Base-by-base conservation (phyloP, 257 asterid species). In the Fraxinus cuspidata region DNA sequence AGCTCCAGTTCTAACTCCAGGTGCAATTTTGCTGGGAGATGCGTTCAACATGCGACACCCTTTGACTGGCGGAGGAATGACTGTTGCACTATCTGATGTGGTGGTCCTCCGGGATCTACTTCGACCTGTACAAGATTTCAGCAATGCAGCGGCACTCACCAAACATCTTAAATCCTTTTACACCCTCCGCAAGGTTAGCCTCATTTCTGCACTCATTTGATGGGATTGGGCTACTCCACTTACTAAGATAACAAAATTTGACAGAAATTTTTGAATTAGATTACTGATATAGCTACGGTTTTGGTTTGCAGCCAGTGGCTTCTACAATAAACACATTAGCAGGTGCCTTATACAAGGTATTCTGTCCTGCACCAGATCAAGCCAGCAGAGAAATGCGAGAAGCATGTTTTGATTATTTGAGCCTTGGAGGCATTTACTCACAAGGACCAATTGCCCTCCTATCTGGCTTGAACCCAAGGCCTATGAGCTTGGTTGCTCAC, bases 31-130 rank as follows among this genome's bases (percentile, higher is more conserved):
- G 7, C 76, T 89, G 9, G 92, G 92, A 3, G 90, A 89, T 51
- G 90, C 90, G 8, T 89, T 89, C 79, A 89, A 89, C 75, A 89
- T 89, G 89, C 84, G 90, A 18, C 92, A 87, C 42, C 88, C 92
- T 0, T 64, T 85, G 68, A 87, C 92, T 0, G 92, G 92, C 0
- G 90, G 92, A 29, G 92, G 90, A 11, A 89, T 89, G 92, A 86
- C 88, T 0, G 92, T 89, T 1, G 90, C 91, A 34, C 81, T 89
- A 11, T 75, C 89, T 2, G 89, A 89, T 15, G 89, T 87, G 56
- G 88, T 79, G 70, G 87, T 89, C 76, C 87, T 87, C 37, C 82
- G 90, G 0, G 85, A 89, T 74, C 84, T 89, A 0, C 87, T 87
- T 13, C 58, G 89, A 28, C 84, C 83, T 5, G n/a, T 82, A 15